Evolutionary conservation across 2,329 filamentous ascomycete genomes (phyloP).

Genomic region (Claviceps citrina): DNA sequence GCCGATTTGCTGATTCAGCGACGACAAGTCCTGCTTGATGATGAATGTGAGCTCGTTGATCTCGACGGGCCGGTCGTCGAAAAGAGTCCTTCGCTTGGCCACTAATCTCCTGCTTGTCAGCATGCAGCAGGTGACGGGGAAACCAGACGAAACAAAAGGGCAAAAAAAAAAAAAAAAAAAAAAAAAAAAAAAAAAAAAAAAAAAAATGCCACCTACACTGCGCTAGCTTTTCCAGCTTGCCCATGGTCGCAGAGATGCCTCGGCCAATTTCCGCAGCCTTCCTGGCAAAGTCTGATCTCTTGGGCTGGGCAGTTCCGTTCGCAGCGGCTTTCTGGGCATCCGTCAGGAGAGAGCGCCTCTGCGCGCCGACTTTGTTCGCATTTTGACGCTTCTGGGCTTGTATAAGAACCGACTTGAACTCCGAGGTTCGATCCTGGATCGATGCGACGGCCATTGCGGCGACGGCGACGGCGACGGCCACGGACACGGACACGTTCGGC

Average conservation of each 20-base stretch:
- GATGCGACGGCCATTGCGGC: slow-evolving; percentile 48
- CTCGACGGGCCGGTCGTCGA: slow-evolving; percentile 91
- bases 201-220: slow-evolving; percentile 41
- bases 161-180: not conserved
- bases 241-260: slow-evolving; percentile 84
- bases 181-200: not conserved
- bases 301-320: slow-evolving; percentile 36
- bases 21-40: slow-evolving; percentile 91
- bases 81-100: slow-evolving; percentile 90
- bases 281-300: slow-evolving; percentile 80
- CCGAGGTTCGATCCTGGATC: slow-evolving; percentile 90
- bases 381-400: slow-evolving; percentile 72
- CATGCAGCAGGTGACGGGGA: not conserved
- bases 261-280: slow-evolving; percentile 82
- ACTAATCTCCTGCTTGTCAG: slow-evolving; percentile 31
- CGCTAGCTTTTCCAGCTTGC: slow-evolving; percentile 83
- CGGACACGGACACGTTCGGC: not conserved
- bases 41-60: slow-evolving; percentile 95
- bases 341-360: slow-evolving; percentile 65
- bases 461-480: too few relatives aligned
- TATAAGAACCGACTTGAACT: slow-evolving; percentile 82
- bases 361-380: slow-evolving; percentile 59
- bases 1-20: slow-evolving; percentile 71
- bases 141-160: too few relatives aligned
- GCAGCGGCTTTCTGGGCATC: slow-evolving; percentile 54